Conservation (phyloP, 202 grass and related monocot species). For the Musa balbisiana region DNA sequence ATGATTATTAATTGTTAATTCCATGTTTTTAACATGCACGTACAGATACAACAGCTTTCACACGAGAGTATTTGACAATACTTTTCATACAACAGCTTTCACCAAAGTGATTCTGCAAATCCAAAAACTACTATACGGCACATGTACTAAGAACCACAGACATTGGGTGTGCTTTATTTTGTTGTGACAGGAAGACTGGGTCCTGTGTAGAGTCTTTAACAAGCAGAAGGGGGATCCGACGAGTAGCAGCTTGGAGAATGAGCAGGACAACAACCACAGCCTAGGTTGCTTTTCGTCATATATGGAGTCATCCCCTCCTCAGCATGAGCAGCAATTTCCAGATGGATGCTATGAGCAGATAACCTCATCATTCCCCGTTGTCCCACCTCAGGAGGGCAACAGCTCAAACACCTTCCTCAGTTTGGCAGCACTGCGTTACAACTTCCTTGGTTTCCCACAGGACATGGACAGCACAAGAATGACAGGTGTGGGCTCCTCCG, state of each 20-base stretch:
- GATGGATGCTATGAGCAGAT: background rate
- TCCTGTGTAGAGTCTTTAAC: constrained; percentile 86
- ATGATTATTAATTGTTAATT: too few relatives aligned
- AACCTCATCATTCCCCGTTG: background rate
- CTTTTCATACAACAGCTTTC: too few relatives aligned
- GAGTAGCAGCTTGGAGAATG: background rate
- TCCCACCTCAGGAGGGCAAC: background rate
- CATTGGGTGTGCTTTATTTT: too few relatives aligned
- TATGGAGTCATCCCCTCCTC: background rate
- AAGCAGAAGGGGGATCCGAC: constrained; percentile 30
- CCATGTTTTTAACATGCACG: too few relatives aligned
- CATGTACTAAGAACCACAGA: too few relatives aligned
- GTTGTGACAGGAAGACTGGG: constrained; percentile 71
- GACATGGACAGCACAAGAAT: background rate
- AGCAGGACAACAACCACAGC: background rate
- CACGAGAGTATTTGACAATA: too few relatives aligned
- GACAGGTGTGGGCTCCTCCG: background rate
- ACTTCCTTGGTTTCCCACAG: background rate
- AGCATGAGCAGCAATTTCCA: background rate
- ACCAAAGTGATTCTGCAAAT: too few relatives aligned
- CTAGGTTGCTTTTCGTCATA: background rate
- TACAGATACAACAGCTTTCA: too few relatives aligned
- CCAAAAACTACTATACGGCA: too few relatives aligned
- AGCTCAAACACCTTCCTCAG: background rate
- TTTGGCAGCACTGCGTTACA: background rate